phyloP scores from a whole-genome alignment of 345 rosid genomes.

The Raphanus sativus region DNA sequence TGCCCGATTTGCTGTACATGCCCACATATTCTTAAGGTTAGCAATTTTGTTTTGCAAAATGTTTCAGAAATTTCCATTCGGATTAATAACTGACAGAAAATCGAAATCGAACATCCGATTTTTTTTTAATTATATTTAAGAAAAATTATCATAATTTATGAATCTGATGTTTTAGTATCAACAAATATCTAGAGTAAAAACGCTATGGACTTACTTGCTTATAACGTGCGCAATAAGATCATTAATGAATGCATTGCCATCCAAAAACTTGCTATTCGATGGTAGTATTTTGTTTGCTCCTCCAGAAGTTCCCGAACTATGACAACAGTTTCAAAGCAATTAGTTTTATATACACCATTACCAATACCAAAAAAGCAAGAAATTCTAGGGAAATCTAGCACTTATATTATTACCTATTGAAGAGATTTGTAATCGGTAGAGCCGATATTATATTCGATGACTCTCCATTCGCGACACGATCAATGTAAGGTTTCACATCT shows the following conservation, averaged over 20 bases:
- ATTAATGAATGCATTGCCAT: not conserved
- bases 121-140: not conserved
- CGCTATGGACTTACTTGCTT: constrained; percentile 3
- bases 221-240: not conserved
- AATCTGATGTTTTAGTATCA: not conserved
- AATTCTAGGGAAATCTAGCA: constrained; percentile 45
- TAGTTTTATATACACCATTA: constrained; percentile 24
- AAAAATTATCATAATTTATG: not conserved
- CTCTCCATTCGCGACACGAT: not conserved
- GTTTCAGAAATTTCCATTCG: not conserved
- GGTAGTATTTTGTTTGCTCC: not conserved
- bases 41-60: not conserved
- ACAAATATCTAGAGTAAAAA: not conserved
- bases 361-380: constrained; percentile 28
- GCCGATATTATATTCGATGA: not conserved
- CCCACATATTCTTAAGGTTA: not conserved
- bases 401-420: not conserved
- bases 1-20: too few relatives aligned
- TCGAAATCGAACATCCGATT: not conserved
- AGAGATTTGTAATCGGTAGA: not conserved
- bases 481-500: not conserved
- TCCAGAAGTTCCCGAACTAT: constrained; percentile 23
- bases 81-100: not conserved
- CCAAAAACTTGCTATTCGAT: not conserved
- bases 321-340: constrained; percentile 33